Evolutionary conservation across 2,329 filamentous ascomycete species (phyloP), one percentile per base, ranked within the genome.

Genomic region (Metarhizium brunneum): DNA sequence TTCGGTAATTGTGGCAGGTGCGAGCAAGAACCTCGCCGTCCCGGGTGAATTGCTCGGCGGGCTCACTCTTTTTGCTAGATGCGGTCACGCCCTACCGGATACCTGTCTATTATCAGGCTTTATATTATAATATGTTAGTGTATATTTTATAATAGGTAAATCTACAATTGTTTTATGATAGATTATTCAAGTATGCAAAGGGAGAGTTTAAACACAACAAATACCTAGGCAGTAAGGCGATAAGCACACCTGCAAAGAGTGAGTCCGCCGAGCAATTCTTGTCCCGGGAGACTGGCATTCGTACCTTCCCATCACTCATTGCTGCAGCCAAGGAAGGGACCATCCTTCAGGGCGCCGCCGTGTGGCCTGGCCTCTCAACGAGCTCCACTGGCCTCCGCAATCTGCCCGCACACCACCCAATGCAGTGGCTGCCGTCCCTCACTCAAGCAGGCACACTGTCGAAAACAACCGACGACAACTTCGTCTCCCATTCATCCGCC

Each of bases 321-420:
- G 18, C 25, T 25, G 25, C 18, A 30, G 16, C 35, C 25, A n/a
- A 45, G 32, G 40, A 35, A 51, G 40, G 47, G 50, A 52, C 30
- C 40, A 48, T 29, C 45, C 13, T 29, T n/a, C 43, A 47, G n/a
- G 36, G 29, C n/a, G 40, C 14, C 40, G 13, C 6, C 16, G 25
- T 30, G 11, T 20, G 11, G 38, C 11, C 48, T 42, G 52, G 48
- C 58, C 58, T 58, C 54, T 60, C 54, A 52, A 42, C 48, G 50
- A 56, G 58, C 54, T 58, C 58, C 56, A 47, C 54, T 49, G 47
- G 50, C 50, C 49, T 53, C 56, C 53, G 40, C 56, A 50, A 47
- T 48, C 52, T 50, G 43, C 49, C 47, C 36, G 49, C 55, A 48
- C 57, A 43, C 35, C 50, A n/a, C 11, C 54, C 45, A 50, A 45